Evolutionary conservation across 176 grass and related monocot genomes (phyloP).

Genomic region (Puya raimondii): DNA sequence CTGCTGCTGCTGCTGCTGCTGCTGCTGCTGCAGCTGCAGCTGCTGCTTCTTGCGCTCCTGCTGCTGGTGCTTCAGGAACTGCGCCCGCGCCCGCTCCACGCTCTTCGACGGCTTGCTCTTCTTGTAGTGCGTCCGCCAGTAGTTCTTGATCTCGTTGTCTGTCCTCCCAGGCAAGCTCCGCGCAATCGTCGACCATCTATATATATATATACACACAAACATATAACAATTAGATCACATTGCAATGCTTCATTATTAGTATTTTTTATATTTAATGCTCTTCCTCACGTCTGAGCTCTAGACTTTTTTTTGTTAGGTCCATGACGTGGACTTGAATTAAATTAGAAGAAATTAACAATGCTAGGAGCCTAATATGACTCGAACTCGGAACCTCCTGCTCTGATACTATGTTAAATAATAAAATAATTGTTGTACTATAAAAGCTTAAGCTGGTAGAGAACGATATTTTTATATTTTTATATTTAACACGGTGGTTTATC

Average conservation of each 20-base stretch:
- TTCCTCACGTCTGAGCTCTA: too few species aligned
- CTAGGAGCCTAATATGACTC: too few species aligned
- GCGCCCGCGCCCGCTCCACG: slow-evolving; percentile 56
- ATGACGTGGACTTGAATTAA: too few species aligned
- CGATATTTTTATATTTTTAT: too few species aligned
- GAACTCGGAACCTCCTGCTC: too few species aligned
- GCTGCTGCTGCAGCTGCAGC: background rate
- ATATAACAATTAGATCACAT: background rate
- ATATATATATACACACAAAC: background rate
- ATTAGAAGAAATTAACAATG: too few species aligned
- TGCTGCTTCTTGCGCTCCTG: slow-evolving; percentile 33
- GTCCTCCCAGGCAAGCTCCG: slow-evolving; percentile 84
- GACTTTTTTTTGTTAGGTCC: too few species aligned
- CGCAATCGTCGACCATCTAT: slow-evolving; percentile 93
- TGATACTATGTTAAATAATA: too few species aligned
- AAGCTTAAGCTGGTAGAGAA: too few species aligned
- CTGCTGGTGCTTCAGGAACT: slow-evolving; percentile 40
- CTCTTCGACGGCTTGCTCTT: slow-evolving; percentile 73
- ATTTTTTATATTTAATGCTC: too few species aligned
- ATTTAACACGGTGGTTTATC: background rate
- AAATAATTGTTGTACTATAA: too few species aligned
- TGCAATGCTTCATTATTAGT: background rate
- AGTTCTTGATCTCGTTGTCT: slow-evolving; percentile 99
- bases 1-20: slow-evolving; percentile 3
- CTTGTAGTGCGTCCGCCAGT: slow-evolving; percentile 97